These are phyloP conservation scores for Hirsutella rhossiliensis DNA, from an alignment of 2,329 filamentous ascomycete species.

Conservation along the genomic window DNA sequence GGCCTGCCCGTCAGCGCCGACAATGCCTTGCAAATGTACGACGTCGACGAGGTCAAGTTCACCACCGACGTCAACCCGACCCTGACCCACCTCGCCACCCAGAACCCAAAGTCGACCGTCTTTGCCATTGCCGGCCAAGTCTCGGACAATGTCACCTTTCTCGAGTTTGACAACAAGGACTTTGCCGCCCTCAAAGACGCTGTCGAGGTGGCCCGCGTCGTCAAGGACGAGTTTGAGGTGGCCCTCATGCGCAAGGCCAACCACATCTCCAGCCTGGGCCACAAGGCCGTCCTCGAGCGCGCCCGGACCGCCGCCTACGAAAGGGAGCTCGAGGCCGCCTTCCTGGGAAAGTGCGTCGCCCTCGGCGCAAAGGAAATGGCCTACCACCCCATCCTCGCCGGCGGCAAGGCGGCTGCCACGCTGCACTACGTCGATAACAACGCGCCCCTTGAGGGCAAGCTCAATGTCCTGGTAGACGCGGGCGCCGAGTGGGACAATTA, in stretches of 20 bases:
- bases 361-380: conserved; percentile 71
- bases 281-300: conserved; percentile 47
- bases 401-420: conserved; percentile 68
- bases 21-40: conserved; percentile 66
- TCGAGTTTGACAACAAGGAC: conserved; percentile 56
- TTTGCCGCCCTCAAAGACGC: conserved; percentile 42
- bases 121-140: conserved; percentile 74
- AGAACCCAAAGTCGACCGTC: conserved; percentile 33
- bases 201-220: conserved; percentile 55
- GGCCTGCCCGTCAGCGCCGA: conserved; percentile 69
- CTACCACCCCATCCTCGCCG: conserved; percentile 77
- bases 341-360: conserved; percentile 64
- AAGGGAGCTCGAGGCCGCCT: conserved; percentile 69
- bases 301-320: conserved; percentile 62
- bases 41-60: conserved; percentile 66
- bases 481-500: conserved; percentile 68
- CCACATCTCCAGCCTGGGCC: conserved; percentile 53
- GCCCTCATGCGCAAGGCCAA: conserved; percentile 64
- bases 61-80: conserved; percentile 64
- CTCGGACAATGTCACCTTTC: conserved; percentile 58
- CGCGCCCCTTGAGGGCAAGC: conserved; percentile 54
- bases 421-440: conserved; percentile 82
- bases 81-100: conserved; percentile 40
- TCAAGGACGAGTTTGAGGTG: conserved; percentile 67
- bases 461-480: conserved; percentile 74